Conservation (phyloP, 2,329 filamentous ascomycete genomes). For the Fusarium globosum region DNA sequence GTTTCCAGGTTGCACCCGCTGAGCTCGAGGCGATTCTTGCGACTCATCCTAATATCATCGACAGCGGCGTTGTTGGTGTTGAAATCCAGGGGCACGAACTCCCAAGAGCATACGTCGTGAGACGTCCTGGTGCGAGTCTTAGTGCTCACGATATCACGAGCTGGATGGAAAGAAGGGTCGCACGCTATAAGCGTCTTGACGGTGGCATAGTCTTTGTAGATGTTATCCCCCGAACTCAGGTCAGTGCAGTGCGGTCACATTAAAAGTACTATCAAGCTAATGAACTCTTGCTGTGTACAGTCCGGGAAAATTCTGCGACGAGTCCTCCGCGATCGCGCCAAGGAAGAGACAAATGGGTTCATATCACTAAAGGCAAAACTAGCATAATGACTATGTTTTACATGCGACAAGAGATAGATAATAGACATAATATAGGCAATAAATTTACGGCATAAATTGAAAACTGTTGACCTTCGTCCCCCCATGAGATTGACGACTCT, state of each 20-base stretch:
- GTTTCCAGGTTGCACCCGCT: not conserved
- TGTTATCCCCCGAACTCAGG: not conserved
- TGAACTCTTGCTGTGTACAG: not conserved
- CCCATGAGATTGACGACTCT: not conserved
- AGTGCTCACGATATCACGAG: not conserved
- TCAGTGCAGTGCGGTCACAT: not conserved
- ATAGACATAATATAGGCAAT: fast-evolving
- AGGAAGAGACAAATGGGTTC: not conserved
- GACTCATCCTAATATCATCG: not conserved
- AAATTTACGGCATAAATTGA: not conserved
- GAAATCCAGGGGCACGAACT: not conserved
- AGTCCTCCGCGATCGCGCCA: not conserved
- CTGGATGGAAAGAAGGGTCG: not conserved
- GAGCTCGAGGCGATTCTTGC: not conserved
- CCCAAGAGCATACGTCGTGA: not conserved
- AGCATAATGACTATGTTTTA: not conserved
- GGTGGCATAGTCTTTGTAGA: not conserved
- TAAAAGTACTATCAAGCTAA: not conserved
- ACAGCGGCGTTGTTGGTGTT: not conserved
- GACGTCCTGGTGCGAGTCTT: not conserved
- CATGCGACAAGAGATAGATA: fast-evolving
- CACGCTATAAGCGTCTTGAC: not conserved
- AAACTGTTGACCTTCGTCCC: not conserved
- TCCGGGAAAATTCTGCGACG: not conserved
- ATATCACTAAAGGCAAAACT: not conserved